Evolutionary conservation across 805 yeast genomes (phyloP), one percentile per base, ranked within the genome.

Genomic region (Teunomyces barrocoloradensis): DNA sequence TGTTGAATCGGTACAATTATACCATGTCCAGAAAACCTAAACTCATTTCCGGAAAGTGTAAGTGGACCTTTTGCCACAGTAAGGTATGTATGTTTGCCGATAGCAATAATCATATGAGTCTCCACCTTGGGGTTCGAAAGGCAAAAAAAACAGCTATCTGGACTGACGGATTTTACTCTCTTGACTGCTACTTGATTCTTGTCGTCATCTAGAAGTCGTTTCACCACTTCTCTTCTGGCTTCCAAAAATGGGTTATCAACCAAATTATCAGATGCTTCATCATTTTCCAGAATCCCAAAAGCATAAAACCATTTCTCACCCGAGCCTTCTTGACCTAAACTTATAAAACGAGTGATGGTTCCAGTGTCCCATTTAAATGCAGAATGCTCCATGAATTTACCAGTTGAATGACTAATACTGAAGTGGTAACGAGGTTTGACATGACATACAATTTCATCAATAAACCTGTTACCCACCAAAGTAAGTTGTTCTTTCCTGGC

Each of bases 31-130:
- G 95, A 80, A 57, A 87, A 83, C 58, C 76, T 67, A 3, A 77
- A 64, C 3, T 68, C 65, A 11, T 69, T 69, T 9, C 61, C 65
- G 0, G 84, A 79, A 23, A 75, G 65, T 1, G 87, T 79, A 15
- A 90, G 65, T 0, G 97, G 97, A 0, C 97, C 97, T 59, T 87
- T 89, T 0, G 96, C 95, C 12, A 84, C 73, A 0, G 97, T 84
- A 48, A 90, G 43, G 60, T 89, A 90, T 0, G 81, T 67, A 40
- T 72, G 69, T 10, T 77, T 75, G 0, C 88, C 92, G 44, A 91
- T 85, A 0, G 94, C 79, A 0, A 89, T 75, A 10, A 90, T 80
- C 85, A 91, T 81, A 62, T 89, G 95, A 2, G 87, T 73, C 53
- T 85, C 91, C 5, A 87, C 75, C 11, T 82, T 77, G 0, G 96